Percentiles rank a stretch among this genome's conserved stretches.
Conservation (phyloP, 2,329 filamentous ascomycete species). For the Penicillium sp. region DNA sequence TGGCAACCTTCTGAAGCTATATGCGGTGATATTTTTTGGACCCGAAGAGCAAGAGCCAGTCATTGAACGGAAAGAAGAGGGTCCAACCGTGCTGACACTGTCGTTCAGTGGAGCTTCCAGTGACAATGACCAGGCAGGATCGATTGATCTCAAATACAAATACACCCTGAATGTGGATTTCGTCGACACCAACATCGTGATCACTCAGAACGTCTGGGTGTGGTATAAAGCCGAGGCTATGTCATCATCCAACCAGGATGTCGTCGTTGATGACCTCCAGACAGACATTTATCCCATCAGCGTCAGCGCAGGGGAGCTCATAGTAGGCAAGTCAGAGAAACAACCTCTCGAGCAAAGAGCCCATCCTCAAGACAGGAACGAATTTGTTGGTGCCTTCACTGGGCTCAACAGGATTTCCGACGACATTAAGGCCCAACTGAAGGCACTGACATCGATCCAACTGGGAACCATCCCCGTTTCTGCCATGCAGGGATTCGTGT, state of each 20-base stretch:
- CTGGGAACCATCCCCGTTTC: background rate
- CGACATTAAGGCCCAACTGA: background rate
- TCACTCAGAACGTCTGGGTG: background rate
- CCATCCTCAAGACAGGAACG: background rate
- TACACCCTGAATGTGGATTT: background rate
- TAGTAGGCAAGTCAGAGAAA: background rate
- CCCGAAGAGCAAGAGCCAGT: background rate
- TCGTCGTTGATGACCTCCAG: background rate
- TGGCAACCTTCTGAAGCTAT: background rate
- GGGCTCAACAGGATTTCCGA: background rate
- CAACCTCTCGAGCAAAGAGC: background rate
- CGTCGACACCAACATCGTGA: background rate
- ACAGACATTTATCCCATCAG: background rate
- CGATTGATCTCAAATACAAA: background rate
- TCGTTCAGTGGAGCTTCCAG: background rate
- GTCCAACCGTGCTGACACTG: background rate
- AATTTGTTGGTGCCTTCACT: background rate
- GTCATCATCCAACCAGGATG: background rate
- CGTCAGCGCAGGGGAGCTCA: background rate
- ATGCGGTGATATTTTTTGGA: background rate
- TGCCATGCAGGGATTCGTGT: background rate
- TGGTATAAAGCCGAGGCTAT: background rate
- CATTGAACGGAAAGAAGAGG: background rate
- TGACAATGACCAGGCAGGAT: background rate
- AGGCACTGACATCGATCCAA: background rate